Base-by-base conservation (phyloP, 306 rosid species). In the Prunus dulcis region DNA sequence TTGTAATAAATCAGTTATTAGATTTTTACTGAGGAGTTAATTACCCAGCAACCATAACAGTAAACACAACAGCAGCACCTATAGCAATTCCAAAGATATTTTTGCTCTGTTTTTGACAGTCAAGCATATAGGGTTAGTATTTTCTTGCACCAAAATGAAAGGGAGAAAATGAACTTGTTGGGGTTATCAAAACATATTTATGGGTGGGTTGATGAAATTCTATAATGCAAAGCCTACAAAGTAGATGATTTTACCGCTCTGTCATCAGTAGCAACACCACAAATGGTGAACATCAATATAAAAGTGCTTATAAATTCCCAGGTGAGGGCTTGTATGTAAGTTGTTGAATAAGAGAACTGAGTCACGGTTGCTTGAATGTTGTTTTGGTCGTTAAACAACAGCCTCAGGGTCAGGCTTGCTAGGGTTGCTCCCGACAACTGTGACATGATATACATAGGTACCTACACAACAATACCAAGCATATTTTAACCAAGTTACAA, bases 1-100 rank as follows among this genome's bases (percentile, higher is more conserved):
- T 22, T 2, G 73, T 47, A 69, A 17, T 69, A 3, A 2, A 61
- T 9, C 6, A 12, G 10, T 53, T 18, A n/a, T 12, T n/a, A 64
- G 49, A 64, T 34, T 64, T 19, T 8, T 18, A 64, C 18, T 17
- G n/a, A 18, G 46, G 22, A 27, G 60, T 45, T 14, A 4, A 46
- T 71, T 85, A 85, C 88, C 86, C 88, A 19, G 86, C 84, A 52
- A 64, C 80, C 51, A 80, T 66, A 58, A 80, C 57, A 71, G 80
- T 88, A 56, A 84, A 72, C 64, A 82, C 25, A 83, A 86, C 75
- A 4, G 84, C 38, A 75, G 75, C 80, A 38, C 88, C 92, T 58
- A 88, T 67, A 5, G 88, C 90, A 77, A 84, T 83, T 65, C 88
- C 88, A 18, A 86, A 76, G 1, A 84, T 65, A 28, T 78, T 82